Evolutionary conservation across 1,284 basidiomycete genomes (phyloP).

Genomic region (Veloboletus limbatus): DNA sequence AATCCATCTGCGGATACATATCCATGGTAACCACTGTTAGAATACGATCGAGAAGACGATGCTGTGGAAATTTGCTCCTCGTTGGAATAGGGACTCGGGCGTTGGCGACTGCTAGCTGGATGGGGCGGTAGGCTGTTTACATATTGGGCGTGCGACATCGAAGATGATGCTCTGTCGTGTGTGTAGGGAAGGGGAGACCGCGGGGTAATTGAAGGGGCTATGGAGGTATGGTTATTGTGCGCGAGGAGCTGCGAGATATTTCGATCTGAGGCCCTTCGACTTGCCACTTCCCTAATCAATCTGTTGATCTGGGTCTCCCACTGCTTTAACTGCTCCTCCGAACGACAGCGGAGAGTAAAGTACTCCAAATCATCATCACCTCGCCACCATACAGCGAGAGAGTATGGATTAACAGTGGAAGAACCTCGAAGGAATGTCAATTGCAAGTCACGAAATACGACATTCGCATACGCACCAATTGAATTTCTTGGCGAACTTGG

Average conservation of each 20-base stretch:
- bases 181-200: constrained; percentile 37
- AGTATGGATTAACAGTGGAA: constrained; percentile 50
- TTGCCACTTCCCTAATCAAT: constrained; percentile 73
- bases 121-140: constrained; percentile 35
- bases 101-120: constrained; percentile 39
- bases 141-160: constrained; percentile 32
- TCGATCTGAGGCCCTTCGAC: constrained; percentile 61
- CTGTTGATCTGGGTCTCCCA: constrained; percentile 92
- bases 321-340: constrained; percentile 89
- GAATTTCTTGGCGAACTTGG: constrained; percentile 55
- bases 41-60: constrained; percentile 38
- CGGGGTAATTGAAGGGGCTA: constrained; percentile 25
- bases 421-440: constrained; percentile 35
- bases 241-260: constrained; percentile 41
- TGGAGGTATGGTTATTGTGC: constrained; percentile 29
- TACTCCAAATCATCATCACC: constrained; percentile 91
- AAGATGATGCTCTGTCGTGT: constrained; percentile 44
- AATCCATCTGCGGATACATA: constrained; percentile 66
- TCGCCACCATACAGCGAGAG: constrained; percentile 89
- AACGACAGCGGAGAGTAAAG: constrained; percentile 91
- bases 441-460: constrained; percentile 3
- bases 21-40: constrained; percentile 48
- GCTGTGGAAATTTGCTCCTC: constrained; percentile 37
- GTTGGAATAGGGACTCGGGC: constrained; percentile 39
- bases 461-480: constrained; percentile 48